A percentile compares a stretch with the other conserved stretches of the same genome.
These are phyloP conservation scores for Pleurotus eryngii DNA, from an alignment of 768 basidiomycete species.

Conservation along the genomic window DNA sequence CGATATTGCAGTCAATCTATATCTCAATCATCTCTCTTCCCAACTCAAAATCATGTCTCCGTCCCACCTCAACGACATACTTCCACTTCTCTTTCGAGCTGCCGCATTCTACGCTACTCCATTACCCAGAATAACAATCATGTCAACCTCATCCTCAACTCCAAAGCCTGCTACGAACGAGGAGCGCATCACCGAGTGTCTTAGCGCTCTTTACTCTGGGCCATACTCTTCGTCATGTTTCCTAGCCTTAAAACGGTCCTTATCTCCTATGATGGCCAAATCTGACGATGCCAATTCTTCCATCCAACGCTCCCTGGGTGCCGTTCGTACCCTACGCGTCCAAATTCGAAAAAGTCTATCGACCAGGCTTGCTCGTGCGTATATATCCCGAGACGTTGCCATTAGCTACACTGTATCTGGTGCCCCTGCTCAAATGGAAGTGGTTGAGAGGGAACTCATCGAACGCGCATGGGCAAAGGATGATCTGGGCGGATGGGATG, in stretches of 20 bases:
- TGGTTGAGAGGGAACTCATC: constrained; percentile 57
- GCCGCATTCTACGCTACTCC: constrained; percentile 63
- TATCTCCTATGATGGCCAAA: constrained; percentile 43
- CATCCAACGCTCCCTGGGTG: constrained; percentile 51
- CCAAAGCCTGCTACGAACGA: constrained; percentile 33
- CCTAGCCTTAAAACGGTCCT: constrained; percentile 54
- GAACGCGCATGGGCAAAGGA: constrained; percentile 74
- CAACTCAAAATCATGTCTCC: constrained; percentile 61
- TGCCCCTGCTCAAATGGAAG: constrained; percentile 53
- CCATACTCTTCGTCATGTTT: constrained; percentile 66
- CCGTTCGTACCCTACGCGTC: constrained; percentile 58
- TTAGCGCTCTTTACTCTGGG: constrained; percentile 58
- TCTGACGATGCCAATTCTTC: constrained; percentile 22
- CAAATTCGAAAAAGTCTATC: constrained; percentile 61
- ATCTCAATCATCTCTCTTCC: constrained; percentile 59
- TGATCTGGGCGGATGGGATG: constrained; percentile 65
- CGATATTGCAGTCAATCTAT: constrained; percentile 62
- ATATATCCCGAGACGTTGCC: constrained; percentile 53
- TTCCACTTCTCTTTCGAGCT: constrained; percentile 73
- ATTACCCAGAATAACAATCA: constrained; percentile 64
- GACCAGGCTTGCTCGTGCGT: constrained; percentile 63
- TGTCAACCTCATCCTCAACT: constrained; percentile 31
- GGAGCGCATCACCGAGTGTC: constrained; percentile 51
- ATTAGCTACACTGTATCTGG: constrained; percentile 57
- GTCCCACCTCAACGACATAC: constrained; percentile 46